Conservation (phyloP, 2,329 filamentous ascomycete genomes). For the Aureobasidium melanogenum region DNA sequence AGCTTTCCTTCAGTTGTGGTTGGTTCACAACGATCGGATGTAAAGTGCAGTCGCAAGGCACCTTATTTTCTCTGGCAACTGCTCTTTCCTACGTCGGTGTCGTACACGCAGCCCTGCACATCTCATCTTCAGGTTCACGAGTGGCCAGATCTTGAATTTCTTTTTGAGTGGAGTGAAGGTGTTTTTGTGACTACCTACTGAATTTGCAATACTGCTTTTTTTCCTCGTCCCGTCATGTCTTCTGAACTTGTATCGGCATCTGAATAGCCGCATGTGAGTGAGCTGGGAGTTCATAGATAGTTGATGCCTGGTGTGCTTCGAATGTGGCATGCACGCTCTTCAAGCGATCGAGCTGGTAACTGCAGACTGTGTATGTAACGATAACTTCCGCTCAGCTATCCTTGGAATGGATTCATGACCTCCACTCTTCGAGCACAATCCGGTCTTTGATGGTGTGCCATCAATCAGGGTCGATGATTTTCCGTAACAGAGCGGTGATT, state of each 20-base stretch:
- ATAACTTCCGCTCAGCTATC: too few relatives aligned
- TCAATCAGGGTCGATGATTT: neutral
- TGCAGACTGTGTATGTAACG: neutral
- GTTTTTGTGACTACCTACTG: neutral
- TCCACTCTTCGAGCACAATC: neutral
- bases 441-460: neutral
- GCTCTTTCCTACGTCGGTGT: neutral
- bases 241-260: neutral
- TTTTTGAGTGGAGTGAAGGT: neutral
- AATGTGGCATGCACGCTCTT: neutral
- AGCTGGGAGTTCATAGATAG: too few relatives aligned
- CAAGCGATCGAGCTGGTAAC: neutral
- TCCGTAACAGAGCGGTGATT: neutral
- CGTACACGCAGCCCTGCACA: neutral
- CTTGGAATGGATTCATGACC: neutral
- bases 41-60: neutral
- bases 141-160: neutral
- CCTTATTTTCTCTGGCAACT: neutral
- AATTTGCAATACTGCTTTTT: neutral
- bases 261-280: neutral
- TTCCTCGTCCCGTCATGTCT: neutral
- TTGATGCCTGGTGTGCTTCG: neutral
- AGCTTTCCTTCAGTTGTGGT: neutral
- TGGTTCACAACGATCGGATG: too few relatives aligned
- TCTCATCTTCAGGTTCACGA: neutral